phyloP scores from a whole-genome alignment of 768 basidiomycete species.

The Mrakia gelida region DNA sequence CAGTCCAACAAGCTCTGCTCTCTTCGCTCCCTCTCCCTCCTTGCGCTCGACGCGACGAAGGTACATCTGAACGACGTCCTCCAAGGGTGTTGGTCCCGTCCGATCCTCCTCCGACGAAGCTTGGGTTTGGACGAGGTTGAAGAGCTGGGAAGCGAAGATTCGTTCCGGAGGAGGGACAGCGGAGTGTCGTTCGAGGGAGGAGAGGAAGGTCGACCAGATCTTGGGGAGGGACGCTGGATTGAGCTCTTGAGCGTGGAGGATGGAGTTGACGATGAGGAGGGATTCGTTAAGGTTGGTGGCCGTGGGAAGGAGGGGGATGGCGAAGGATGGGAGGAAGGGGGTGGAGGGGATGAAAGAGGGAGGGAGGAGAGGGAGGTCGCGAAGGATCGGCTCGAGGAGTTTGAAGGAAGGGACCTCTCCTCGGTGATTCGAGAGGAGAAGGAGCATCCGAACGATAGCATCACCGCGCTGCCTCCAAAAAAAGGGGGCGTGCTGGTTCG shows the following conservation, averaged over 20 bases:
- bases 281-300: not conserved
- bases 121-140: not conserved
- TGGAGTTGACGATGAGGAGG: not conserved
- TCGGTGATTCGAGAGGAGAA: not conserved
- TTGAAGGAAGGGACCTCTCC: not conserved
- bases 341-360: constrained; percentile 3
- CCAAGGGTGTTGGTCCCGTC: no score
- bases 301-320: not conserved
- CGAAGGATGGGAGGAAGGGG: not conserved
- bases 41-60: no score
- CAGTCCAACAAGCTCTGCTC: not conserved
- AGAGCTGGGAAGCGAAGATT: not conserved
- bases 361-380: not conserved
- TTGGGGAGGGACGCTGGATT: not conserved
- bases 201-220: not conserved
- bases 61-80: no score
- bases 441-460: not conserved
- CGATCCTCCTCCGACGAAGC: no score
- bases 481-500: no score
- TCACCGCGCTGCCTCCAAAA: not conserved
- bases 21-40: not conserved
- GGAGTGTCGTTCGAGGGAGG: not conserved
- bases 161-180: not conserved
- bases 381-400: not conserved
- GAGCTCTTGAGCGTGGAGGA: not conserved